A percentile compares a stretch with the other conserved stretches of the same genome.
These are phyloP conservation scores for Scedosporium aurantiacum DNA, from an alignment of 2,329 filamentous ascomycete species.

Conservation along the genomic window DNA sequence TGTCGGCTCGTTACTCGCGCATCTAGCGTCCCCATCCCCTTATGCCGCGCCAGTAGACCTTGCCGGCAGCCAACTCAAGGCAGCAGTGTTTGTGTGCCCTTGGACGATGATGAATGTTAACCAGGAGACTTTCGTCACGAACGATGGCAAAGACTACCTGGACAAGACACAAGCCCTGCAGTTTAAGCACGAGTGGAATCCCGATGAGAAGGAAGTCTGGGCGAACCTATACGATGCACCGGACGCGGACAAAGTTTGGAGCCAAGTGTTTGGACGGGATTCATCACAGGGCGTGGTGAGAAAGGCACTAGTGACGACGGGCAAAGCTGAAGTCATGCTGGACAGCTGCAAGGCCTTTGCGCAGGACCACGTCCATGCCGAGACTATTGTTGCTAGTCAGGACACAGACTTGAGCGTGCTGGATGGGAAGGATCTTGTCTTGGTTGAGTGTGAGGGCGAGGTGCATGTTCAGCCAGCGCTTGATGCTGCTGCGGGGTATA, in stretches of 20 bases:
- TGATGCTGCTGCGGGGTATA: slow-evolving; percentile 5
- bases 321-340: slow-evolving; percentile 6
- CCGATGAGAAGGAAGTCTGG: slow-evolving; percentile 6
- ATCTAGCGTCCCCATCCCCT: slow-evolving; percentile 11
- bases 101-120: slow-evolving; percentile 12
- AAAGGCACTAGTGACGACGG: slow-evolving; percentile 5
- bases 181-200: slow-evolving; percentile 2
- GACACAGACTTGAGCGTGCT: background rate
- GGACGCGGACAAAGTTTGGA: slow-evolving; percentile 4
- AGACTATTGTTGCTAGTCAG: background rate
- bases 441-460: slow-evolving; percentile 6
- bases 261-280: background rate
- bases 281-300: slow-evolving; percentile 1
- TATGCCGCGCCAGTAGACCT: slow-evolving; percentile 10
- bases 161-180: background rate
- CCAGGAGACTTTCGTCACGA: slow-evolving; percentile 11
- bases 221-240: slow-evolving; percentile 5
- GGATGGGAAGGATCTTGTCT: background rate
- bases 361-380: background rate
- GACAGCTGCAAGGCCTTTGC: slow-evolving; percentile 3
- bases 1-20: slow-evolving; percentile 12
- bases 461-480: slow-evolving; percentile 8
- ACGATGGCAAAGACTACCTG: slow-evolving; percentile 13
- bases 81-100: slow-evolving; percentile 12
- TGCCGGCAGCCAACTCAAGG: slow-evolving; percentile 7